Evolutionary conservation across 257 asterid genomes (phyloP), one percentile per base, ranked within the genome.

Genomic region (Penstemon newberryi): DNA sequence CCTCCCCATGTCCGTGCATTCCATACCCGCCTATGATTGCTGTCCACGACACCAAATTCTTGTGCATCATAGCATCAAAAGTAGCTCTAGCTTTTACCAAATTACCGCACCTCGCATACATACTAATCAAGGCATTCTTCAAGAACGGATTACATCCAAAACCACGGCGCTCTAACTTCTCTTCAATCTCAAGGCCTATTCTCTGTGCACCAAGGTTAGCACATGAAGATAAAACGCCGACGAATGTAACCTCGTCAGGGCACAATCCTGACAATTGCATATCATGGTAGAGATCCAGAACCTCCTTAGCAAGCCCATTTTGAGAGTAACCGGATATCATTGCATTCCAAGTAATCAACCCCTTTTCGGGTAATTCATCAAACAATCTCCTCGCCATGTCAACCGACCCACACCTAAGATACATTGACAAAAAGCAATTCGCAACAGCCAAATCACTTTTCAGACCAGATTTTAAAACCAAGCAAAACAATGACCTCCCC

Each of bases 61-160:
- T 93, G 65, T 84, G 81, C 0, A 52, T 63, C 92, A 81, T 88
- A 15, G 78, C 84, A 39, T 93, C 87, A 56, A 93, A 93, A 45
- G 79, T 61, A 19, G 79, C 74, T n/a, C 80, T 76, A 10, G 99
- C 97, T 70, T 80, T 85, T 56, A 41, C 76, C 75, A 90, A 77
- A 72, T 89, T 73, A 49, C 99, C 99, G 46, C 97, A 93, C 85
- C 95, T 90, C 12, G 96, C 88, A 56, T 89, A 84, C 99, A 93
- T 83, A 73, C 76, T 93, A 61, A 89, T 82, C 79, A 93, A 67
- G 37, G 96, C 89, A 71, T 90, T 93, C 71, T 70, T 86, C 73
- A 93, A 75, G 73, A 82, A 93, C 3, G 78, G 73, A 75, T 90
- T 90, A 25, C 8, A 73, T 25, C 79, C 79, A 54, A 85, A 73